phyloP scores from a whole-genome alignment of 1,139 yeast genomes.

The Suhomyces ambrosiae region DNA sequence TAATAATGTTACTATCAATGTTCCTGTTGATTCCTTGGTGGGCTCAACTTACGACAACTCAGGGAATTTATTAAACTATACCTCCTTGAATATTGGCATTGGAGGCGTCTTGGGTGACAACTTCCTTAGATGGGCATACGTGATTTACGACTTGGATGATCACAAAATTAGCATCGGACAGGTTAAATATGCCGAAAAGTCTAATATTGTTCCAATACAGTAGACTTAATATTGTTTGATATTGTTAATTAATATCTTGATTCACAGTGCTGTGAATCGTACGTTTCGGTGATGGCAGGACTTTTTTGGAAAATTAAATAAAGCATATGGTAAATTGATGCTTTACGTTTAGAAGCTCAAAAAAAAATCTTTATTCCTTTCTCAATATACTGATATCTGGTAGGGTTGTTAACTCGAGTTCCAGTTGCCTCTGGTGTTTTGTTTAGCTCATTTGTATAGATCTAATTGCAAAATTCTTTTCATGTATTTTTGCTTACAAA shows the following conservation, averaged over 20 bases:
- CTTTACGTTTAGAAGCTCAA: no score
- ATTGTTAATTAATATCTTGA: background rate
- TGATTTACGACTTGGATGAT: conserved; percentile 22
- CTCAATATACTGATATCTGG: no score
- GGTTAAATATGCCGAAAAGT: conserved; percentile 14
- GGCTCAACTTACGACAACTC: conserved; percentile 8
- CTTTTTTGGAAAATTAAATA: no score
- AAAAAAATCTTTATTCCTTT: no score
- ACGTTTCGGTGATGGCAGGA: no score
- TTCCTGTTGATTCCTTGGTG: conserved; percentile 44
- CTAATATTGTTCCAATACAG: conserved; percentile 7
- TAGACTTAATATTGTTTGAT: conserved; percentile 6
- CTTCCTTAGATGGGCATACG: conserved; percentile 24
- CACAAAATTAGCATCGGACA: conserved; percentile 20
- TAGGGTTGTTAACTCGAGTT: no score
- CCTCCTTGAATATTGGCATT: conserved; percentile 2
- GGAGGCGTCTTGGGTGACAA: conserved; percentile 21
- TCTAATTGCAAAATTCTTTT: no score
- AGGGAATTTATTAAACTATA: conserved; percentile 5
- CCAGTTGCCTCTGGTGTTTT: no score
- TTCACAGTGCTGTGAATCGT: no score
- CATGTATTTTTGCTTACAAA: no score
- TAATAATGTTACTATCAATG: conserved; percentile 49
- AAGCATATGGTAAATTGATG: no score
- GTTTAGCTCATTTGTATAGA: no score